These are phyloP conservation scores for Sugiyamaella marilandica DNA, from an alignment of 805 yeast species.

Conservation along the genomic window DNA sequence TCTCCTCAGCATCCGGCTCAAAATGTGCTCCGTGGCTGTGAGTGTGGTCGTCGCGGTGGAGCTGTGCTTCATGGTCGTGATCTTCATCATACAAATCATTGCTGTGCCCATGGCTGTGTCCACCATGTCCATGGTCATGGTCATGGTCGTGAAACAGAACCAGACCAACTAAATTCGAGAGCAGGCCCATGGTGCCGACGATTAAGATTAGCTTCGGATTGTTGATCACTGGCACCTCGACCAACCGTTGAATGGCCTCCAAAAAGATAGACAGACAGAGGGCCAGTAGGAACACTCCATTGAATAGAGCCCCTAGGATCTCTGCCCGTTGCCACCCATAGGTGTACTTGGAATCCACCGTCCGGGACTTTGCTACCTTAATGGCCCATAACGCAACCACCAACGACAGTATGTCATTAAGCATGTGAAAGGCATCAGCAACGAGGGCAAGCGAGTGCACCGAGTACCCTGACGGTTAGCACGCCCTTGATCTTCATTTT, in stretches of 20 bases:
- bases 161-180: constrained; percentile 79
- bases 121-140: constrained; percentile 37
- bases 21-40: constrained; percentile 14
- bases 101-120: constrained; percentile 22
- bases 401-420: constrained; percentile 86
- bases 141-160: constrained; percentile 86
- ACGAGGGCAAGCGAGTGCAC: constrained; percentile 91
- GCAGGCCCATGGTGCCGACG: constrained; percentile 80
- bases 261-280: constrained; percentile 86
- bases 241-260: constrained; percentile 87
- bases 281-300: constrained; percentile 89
- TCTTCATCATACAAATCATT: constrained; percentile 8
- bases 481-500: background rate
- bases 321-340: constrained; percentile 99
- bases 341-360: constrained; percentile 84
- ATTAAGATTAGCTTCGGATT: constrained; percentile 77
- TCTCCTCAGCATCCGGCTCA: constrained; percentile 3
- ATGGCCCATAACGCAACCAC: constrained; percentile 96
- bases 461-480: constrained; percentile 46
- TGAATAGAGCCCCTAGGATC: constrained; percentile 88
- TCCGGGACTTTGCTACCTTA: constrained; percentile 71
- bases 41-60: no score
- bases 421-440: constrained; percentile 97
- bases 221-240: constrained; percentile 70
- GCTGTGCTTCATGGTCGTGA: background rate